These are phyloP conservation scores for Cryptosporidium canis DNA, from an alignment of 169 alveolate species.

Conservation along the genomic window DNA sequence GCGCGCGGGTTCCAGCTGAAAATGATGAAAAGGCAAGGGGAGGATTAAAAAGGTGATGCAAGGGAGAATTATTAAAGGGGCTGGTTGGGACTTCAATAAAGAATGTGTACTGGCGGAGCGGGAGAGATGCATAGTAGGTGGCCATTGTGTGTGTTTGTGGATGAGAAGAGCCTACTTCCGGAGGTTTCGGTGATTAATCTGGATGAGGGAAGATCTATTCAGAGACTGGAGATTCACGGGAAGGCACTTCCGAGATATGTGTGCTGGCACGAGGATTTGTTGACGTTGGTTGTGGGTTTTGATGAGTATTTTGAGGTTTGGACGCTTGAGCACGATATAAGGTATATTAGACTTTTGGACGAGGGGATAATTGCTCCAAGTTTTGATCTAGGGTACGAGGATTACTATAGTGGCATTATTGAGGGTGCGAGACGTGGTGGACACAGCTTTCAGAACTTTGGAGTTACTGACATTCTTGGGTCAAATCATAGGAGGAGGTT, in stretches of 20 bases:
- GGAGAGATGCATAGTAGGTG: constrained; percentile 17
- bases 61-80: neutral
- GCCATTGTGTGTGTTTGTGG: constrained; percentile 43
- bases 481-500: constrained; percentile 28
- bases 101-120: neutral
- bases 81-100: neutral
- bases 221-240: neutral
- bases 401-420: neutral
- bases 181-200: neutral
- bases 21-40: neutral
- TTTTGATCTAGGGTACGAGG: constrained; percentile 4
- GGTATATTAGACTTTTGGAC: constrained; percentile 15
- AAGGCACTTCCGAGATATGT: neutral
- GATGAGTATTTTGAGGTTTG: constrained; percentile 36
- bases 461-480: constrained; percentile 27
- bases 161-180: neutral
- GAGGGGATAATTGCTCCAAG: constrained; percentile 58
- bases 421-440: neutral
- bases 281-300: constrained; percentile 20
- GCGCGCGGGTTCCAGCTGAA: neutral
- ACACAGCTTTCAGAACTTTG: neutral
- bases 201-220: constrained; percentile 7
- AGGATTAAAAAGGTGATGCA: neutral
- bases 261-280: constrained; percentile 59
- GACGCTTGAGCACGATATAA: constrained; percentile 7